These are phyloP conservation scores for Platanthera zijinensis DNA, from an alignment of 106 monocot genomes.

Conservation along the genomic window DNA sequence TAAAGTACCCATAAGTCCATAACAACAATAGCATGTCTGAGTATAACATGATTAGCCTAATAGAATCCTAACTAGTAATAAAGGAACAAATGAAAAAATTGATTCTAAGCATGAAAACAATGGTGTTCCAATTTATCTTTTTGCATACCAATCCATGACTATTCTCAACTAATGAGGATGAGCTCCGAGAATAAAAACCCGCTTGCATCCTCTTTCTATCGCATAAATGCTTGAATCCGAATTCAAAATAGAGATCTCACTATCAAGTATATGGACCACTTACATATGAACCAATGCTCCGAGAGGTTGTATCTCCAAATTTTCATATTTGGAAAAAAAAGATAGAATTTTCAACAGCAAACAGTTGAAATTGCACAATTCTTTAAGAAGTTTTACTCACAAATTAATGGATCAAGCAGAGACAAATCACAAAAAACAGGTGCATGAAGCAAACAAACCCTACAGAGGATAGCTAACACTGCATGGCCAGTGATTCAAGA, in stretches of 20 bases:
- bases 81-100: no score
- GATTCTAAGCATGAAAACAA: no score
- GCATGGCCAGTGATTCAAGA: no score
- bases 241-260: not conserved
- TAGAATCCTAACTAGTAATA: no score
- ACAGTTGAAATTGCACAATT: not conserved
- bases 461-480: not conserved
- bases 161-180: not conserved
- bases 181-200: not conserved
- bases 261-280: not conserved
- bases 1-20: no score
- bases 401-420: no score
- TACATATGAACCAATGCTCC: not conserved
- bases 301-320: not conserved
- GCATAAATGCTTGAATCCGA: not conserved
- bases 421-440: no score
- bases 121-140: no score
- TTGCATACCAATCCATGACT: no score
- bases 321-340: not conserved
- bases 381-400: not conserved
- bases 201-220: not conserved
- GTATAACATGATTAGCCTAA: no score
- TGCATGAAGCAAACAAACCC: not conserved
- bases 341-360: not conserved
- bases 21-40: no score